Evolutionary conservation across 1,284 basidiomycete genomes (phyloP), one percentile per base, ranked within the genome.

Genomic region (Ustilago nuda): DNA sequence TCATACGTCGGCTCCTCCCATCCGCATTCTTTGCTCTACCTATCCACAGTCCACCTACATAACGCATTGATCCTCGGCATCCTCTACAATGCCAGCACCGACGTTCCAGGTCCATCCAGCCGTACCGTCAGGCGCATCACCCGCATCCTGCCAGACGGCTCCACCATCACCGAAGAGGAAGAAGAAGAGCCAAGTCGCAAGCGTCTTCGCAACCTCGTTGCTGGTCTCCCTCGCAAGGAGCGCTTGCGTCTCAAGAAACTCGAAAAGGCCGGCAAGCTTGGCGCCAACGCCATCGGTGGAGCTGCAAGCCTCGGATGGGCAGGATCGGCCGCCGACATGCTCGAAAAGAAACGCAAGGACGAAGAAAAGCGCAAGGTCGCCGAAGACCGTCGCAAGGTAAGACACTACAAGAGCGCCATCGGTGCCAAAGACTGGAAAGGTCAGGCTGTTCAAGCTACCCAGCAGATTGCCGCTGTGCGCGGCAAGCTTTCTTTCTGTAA

Each of bases 51-150:
- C 17, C 83, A 86, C 33, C 76, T 87, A 30, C 87, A 88, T 81
- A 87, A 87, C 66, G 80, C 84, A 4, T 78, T 88, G 23, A 78
- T 88, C 56, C 77, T 88, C 51, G 85, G 86, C 32, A 85, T 88
- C 68, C 82, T 88, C 33, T 86, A 87, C 83, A 87, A 87, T 39
- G 83, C 84, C 12, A 79, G 72, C 41, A 73, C 82, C 50, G 82
- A 81, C 52, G 76, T 82, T 11, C 79, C 80, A 8, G 78, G 81
- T 2, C 83, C 81, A 19, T 78, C 76, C 39, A 71, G 71, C 65
- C 63, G 67, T 51, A 52, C 66, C 23, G 46, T 58, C n/a, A 56
- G 76, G n/a, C 51, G 70, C 45, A 66, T 76, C 64, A 63, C 73
- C 53, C 61, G 79, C 54, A 61, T 73, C 56, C 62, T 80, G 0